These are phyloP conservation scores for Drechslerella coelobrocha DNA, from an alignment of 2,329 filamentous ascomycete genomes.

Conservation along the genomic window DNA sequence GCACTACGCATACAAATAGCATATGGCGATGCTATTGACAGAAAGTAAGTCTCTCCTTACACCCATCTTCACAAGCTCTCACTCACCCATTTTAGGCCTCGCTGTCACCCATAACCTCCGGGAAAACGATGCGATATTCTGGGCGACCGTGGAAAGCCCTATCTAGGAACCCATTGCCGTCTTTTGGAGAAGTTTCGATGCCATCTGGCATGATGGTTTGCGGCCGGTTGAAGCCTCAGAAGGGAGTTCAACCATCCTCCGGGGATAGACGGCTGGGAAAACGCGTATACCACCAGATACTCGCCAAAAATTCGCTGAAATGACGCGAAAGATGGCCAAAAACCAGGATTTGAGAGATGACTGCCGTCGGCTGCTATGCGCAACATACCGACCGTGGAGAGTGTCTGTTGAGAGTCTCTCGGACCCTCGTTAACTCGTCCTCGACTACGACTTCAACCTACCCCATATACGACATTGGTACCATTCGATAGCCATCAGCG, in stretches of 20 bases:
- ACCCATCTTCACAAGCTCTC: conserved; percentile 1
- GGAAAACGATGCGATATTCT: conserved; percentile 21
- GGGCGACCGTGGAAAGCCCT: conserved; percentile 44
- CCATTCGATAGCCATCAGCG: neutral
- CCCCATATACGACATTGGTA: neutral
- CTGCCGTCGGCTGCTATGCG: neutral
- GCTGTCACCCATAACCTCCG: conserved; percentile 12
- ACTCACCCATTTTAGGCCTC: conserved; percentile 3
- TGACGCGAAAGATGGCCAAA: conserved; percentile 27
- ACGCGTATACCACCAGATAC: conserved; percentile 2
- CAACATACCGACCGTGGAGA: conserved; percentile 36
- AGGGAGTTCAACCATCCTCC: conserved; percentile 25
- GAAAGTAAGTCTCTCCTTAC: neutral
- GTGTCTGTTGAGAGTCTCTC: neutral
- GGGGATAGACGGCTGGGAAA: conserved; percentile 18
- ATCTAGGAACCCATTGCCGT: conserved; percentile 18
- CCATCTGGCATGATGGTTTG: conserved; percentile 18
- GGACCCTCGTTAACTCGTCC: too few relatives aligned
- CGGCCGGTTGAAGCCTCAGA: conserved; percentile 18
- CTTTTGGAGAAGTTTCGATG: conserved; percentile 27
- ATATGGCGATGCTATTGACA: neutral
- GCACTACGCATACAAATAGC: neutral
- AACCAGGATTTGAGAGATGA: neutral
- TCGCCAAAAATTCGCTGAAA: conserved; percentile 38
- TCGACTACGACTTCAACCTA: too few relatives aligned